These are phyloP conservation scores for Blastomyces percursus DNA, from an alignment of 2,329 filamentous ascomycete genomes.

Conservation along the genomic window DNA sequence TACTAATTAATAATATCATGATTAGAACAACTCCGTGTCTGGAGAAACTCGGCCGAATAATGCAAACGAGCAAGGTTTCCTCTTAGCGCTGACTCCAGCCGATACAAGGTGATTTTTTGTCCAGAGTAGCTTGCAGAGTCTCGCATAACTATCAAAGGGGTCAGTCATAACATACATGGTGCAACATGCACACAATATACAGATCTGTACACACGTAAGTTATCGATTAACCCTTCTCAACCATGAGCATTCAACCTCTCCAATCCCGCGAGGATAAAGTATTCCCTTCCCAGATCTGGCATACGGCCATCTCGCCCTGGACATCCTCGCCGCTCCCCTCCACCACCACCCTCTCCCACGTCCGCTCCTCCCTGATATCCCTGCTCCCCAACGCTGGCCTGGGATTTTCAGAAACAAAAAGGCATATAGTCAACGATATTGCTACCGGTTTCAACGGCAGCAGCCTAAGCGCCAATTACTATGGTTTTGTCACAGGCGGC, in stretches of 20 bases:
- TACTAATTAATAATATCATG: neutral
- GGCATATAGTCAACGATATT: slow-evolving; percentile 33
- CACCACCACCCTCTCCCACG: slow-evolving; percentile 20
- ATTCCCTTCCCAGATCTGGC: slow-evolving; percentile 19
- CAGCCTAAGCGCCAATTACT: slow-evolving; percentile 59
- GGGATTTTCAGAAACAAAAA: slow-evolving; percentile 23
- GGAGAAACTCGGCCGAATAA: neutral
- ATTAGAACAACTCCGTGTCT: neutral
- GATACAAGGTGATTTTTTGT: too few relatives aligned
- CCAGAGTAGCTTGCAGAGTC: neutral
- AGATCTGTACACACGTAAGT: neutral
- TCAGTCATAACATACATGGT: too few relatives aligned
- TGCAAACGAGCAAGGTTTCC: too few relatives aligned
- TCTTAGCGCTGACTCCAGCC: too few relatives aligned
- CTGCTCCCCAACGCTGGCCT: slow-evolving; percentile 22
- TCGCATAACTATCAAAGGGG: neutral
- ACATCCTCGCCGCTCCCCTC: slow-evolving; percentile 25
- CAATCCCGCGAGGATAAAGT: slow-evolving; percentile 3
- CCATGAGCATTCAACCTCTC: slow-evolving; percentile 12
- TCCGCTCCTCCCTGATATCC: slow-evolving; percentile 25
- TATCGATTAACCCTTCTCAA: neutral
- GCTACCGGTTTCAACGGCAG: slow-evolving; percentile 53
- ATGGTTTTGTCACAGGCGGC: slow-evolving; percentile 81
- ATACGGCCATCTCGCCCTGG: slow-evolving; percentile 21
- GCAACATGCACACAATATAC: neutral